A percentile compares a stretch with the other conserved stretches of the same genome.
Evolutionary conservation across 2,329 filamentous ascomycete species (phyloP).

Genomic region (Botryosphaeria dothidea): DNA sequence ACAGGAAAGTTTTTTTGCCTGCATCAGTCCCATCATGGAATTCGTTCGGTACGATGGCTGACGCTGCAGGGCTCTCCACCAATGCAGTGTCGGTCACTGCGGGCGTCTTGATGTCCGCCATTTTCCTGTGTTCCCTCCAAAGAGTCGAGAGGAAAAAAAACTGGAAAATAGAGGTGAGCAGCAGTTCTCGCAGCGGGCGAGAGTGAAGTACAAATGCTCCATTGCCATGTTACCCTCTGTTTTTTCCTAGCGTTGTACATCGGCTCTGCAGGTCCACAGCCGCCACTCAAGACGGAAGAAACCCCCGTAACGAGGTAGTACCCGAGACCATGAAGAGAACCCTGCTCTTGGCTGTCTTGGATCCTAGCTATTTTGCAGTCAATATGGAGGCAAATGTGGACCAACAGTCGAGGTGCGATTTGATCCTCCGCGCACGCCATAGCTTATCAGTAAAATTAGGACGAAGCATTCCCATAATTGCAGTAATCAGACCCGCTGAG

Average conservation of each 20-base stretch:
- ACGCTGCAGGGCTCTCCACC: neutral
- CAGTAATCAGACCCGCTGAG: neutral
- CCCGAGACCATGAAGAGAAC: neutral
- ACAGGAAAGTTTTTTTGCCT: conserved; percentile 26
- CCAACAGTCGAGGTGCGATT: neutral
- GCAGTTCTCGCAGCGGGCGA: neutral
- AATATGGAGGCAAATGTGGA: neutral
- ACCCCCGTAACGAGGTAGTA: neutral
- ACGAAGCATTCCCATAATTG: neutral
- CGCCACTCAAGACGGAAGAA: neutral
- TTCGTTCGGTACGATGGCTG: neutral
- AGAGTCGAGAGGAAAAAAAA: neutral
- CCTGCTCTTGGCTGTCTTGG: neutral
- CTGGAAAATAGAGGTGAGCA: too few relatives aligned
- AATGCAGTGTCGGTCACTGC: neutral
- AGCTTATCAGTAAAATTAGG: conserved; percentile 3
- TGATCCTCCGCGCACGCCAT: neutral
- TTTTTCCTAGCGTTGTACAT: neutral
- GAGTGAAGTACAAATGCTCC: neutral
- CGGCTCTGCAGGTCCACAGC: neutral
- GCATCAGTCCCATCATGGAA: conserved; percentile 18
- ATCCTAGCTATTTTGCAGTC: neutral
- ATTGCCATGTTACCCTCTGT: neutral
- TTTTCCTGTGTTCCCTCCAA: neutral
- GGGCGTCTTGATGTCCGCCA: neutral